Evolutionary conservation across 441 rosid genomes (phyloP).

Genomic region (Pelargonium australe): DNA sequence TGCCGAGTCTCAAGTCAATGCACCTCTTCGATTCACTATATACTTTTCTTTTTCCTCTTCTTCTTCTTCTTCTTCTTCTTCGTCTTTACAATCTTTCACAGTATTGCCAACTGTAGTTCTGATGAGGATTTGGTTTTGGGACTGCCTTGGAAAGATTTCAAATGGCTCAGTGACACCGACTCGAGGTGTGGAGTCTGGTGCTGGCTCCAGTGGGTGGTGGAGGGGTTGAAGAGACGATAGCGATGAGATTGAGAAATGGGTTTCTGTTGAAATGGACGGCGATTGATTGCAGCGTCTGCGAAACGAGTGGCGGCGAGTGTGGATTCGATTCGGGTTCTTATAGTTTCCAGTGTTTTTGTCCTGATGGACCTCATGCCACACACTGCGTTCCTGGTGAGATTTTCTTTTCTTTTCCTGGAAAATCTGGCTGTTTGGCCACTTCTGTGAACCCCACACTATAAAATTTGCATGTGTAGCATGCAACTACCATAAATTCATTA

Average conservation of each 20-base stretch:
- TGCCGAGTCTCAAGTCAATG: neutral
- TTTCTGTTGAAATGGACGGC: conserved; percentile 42
- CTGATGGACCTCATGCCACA: conserved; percentile 42
- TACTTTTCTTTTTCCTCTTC: neutral
- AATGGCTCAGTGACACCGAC: conserved; percentile 14
- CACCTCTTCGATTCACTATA: neutral
- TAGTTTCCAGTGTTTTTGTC: conserved; percentile 46
- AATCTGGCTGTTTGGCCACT: too few relatives aligned
- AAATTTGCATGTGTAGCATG: too few relatives aligned
- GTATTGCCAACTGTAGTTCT: conserved; percentile 11
- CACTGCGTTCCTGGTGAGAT: conserved; percentile 25
- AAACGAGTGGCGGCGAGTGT: conserved; percentile 40
- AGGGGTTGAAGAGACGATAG: neutral
- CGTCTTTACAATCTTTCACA: conserved; percentile 9
- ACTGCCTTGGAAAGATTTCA: conserved; percentile 18
- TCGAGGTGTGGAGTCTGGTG: conserved; percentile 18
- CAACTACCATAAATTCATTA: too few relatives aligned
- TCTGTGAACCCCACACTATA: too few relatives aligned
- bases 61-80: neutral
- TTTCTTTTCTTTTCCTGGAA: neutral
- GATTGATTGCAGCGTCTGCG: conserved; percentile 35
- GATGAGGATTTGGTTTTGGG: conserved; percentile 20
- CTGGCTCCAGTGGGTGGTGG: conserved; percentile 25
- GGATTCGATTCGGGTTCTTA: conserved; percentile 24
- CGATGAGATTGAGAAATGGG: conserved; percentile 23